Conservation (phyloP, 2,329 filamentous ascomycete genomes). For the Akanthomyces dipterigenus region DNA sequence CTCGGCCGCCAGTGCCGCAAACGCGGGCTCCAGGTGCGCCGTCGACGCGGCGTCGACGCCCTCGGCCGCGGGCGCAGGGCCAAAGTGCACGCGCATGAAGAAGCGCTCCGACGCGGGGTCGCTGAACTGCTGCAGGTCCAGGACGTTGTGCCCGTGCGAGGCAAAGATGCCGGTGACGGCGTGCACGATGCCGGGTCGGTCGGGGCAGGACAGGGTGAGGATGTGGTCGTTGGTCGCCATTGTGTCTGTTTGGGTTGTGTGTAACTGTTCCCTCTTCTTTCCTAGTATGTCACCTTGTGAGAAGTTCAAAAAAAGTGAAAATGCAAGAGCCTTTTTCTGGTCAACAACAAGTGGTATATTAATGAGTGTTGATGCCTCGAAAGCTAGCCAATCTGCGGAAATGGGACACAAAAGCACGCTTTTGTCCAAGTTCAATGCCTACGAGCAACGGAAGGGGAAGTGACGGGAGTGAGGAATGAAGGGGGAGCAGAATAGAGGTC, state of each 20-base stretch:
- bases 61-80: constrained; percentile 42
- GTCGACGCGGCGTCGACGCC: constrained; percentile 28
- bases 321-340: constrained; percentile 10
- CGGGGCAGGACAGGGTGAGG: constrained; percentile 76
- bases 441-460: not conserved
- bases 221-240: constrained; percentile 53
- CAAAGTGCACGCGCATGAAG: constrained; percentile 86
- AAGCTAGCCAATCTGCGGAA: constrained; percentile 6
- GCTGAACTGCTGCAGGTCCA: constrained; percentile 79
- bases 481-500: not conserved
- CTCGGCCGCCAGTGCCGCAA: constrained; percentile 54
- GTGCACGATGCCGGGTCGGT: constrained; percentile 79
- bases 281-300: constrained; percentile 1
- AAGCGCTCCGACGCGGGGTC: constrained; percentile 68
- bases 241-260: constrained; percentile 17
- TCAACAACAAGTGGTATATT: constrained; percentile 13
- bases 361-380: constrained; percentile 13
- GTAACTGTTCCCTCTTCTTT: not conserved
- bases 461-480: not conserved
- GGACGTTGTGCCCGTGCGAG: constrained; percentile 67
- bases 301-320: not conserved
- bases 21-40: constrained; percentile 46
- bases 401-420: not conserved
- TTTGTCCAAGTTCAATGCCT: constrained; percentile 1
- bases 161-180: constrained; percentile 75